Conservation (phyloP, 148 eudicot species). For the Agrostemma githago region DNA sequence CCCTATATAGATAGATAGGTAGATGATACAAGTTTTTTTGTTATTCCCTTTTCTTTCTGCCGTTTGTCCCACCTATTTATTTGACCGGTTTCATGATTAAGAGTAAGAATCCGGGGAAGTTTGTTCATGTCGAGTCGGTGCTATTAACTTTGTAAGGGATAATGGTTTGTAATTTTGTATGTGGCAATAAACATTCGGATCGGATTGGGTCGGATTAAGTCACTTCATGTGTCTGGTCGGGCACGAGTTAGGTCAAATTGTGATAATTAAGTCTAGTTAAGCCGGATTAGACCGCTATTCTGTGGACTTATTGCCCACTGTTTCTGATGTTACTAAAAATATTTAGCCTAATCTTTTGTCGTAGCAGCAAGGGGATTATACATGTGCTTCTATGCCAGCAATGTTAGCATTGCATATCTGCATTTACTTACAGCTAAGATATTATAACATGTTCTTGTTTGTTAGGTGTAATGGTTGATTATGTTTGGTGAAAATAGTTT, state of each 20-base stretch:
- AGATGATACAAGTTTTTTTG: no score
- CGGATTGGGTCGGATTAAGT: no score
- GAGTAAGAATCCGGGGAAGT: no score
- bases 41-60: no score
- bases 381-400: constrained; percentile 4
- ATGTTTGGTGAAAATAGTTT: neutral
- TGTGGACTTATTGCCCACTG: neutral
- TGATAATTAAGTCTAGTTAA: constrained; percentile 9
- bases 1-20: no score
- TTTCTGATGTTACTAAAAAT: neutral
- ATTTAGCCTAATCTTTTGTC: constrained; percentile 5
- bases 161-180: no score
- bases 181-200: no score
- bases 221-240: no score
- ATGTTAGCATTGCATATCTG: neutral
- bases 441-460: neutral
- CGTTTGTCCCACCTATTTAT: no score
- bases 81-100: no score
- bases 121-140: no score
- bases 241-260: neutral
- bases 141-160: no score
- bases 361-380: neutral
- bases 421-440: neutral
- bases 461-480: neutral
- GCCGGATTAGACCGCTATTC: constrained; percentile 2